Evolutionary conservation across 1,284 basidiomycete species (phyloP).

Genomic region (Leccinum fuscescens): DNA sequence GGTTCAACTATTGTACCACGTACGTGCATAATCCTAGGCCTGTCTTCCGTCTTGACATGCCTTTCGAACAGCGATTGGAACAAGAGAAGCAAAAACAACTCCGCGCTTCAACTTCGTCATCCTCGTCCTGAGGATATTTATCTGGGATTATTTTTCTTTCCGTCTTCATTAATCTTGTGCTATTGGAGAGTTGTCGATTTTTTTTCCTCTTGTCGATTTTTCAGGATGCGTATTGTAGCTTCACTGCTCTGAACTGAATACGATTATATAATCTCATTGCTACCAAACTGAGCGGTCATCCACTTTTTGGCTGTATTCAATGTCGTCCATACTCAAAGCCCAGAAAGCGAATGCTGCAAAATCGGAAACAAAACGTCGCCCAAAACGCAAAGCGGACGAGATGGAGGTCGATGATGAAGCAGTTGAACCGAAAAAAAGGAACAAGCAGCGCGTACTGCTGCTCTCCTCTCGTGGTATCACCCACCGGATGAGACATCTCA

Average conservation of each 20-base stretch:
- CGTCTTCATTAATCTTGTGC: conserved; percentile 3
- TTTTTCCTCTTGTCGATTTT: conserved; percentile 1
- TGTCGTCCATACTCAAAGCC: conserved; percentile 68
- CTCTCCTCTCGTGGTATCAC: conserved; percentile 94
- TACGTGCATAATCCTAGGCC: conserved; percentile 40
- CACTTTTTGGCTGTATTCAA: conserved; percentile 26
- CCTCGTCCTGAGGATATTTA: conserved; percentile 11
- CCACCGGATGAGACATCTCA: conserved; percentile 95
- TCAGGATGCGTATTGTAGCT: conserved; percentile 9
- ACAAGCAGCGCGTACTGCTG: conserved; percentile 87
- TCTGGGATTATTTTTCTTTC: neutral
- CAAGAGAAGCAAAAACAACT: conserved; percentile 86
- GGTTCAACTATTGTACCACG: conserved; percentile 89
- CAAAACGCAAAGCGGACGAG: conserved; percentile 65
- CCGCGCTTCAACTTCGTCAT: conserved; percentile 41
- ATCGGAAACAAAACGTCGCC: conserved; percentile 44
- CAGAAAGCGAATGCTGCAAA: conserved; percentile 59
- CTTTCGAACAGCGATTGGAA: conserved; percentile 65
- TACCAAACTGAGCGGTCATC: neutral
- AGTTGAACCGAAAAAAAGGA: conserved; percentile 57
- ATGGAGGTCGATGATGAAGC: conserved; percentile 48
- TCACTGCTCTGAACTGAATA: neutral
- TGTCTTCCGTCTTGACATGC: conserved; percentile 12
- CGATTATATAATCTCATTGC: conserved; percentile 21
- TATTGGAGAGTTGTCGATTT: conserved; percentile 4